Percentiles rank a stretch among this genome's conserved stretches.
Conservation (phyloP, 2,329 filamentous ascomycete species). For the Lachnellula cervina region DNA sequence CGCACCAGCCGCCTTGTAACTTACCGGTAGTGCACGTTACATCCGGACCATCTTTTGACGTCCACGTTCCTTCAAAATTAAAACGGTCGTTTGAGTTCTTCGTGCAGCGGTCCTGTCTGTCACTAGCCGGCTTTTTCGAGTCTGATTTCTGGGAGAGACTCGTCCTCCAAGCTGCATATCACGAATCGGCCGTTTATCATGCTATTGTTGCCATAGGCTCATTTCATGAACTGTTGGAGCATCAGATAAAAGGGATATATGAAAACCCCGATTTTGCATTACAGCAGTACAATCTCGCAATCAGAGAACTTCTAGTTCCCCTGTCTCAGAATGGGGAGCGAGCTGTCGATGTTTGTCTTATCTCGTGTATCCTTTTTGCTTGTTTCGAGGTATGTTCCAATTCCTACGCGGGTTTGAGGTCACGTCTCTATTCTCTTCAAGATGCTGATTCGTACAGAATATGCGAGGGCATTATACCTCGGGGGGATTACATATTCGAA, state of each 20-base stretch:
- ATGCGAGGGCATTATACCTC: conserved; percentile 13
- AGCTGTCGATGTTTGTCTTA: conserved; percentile 16
- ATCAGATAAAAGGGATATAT: not conserved
- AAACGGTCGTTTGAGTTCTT: conserved; percentile 14
- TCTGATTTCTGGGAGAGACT: conserved; percentile 57
- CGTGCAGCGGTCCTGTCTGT: conserved; percentile 47
- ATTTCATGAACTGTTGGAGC: conserved; percentile 16
- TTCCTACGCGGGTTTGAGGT: not conserved
- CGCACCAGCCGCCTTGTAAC: conserved; percentile 11
- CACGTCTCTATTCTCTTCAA: not conserved
- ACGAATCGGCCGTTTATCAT: conserved; percentile 24
- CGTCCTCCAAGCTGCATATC: conserved; percentile 57
- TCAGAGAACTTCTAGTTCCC: conserved; percentile 12
- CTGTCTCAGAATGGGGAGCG: conserved; percentile 1
- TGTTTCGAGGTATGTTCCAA: conserved; percentile 17
- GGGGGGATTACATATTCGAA: conserved; percentile 8
- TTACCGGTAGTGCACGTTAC: not conserved
- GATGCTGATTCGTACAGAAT: conserved; percentile 11
- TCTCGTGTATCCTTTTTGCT: conserved; percentile 19
- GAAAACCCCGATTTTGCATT: conserved; percentile 13
- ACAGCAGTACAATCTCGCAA: conserved; percentile 17
- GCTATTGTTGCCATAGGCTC: conserved; percentile 21
- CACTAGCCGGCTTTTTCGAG: conserved; percentile 61
- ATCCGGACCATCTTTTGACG: conserved; percentile 5
- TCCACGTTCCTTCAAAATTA: conserved; percentile 6